Conservation (phyloP, 23 red algal genomes). For the Gracilaria gracilis region DNA sequence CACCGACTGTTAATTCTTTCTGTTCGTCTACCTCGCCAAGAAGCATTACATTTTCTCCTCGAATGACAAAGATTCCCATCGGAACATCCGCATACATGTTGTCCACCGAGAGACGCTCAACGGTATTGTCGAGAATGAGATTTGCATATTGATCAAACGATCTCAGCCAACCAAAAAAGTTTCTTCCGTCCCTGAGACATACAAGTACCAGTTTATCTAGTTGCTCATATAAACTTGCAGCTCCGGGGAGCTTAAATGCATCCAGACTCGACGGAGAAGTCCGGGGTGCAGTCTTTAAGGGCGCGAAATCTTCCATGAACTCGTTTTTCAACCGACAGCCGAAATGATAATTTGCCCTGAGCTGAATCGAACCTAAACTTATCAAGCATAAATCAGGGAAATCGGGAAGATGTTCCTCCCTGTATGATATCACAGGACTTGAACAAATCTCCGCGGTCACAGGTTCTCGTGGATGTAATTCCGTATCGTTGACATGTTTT, state of each 20-base stretch:
- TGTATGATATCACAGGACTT: too few species aligned
- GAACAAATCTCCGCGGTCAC: too few species aligned
- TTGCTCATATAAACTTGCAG: constrained; percentile 91
- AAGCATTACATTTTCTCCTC: constrained; percentile 99
- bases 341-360: not conserved
- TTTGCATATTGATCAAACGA: constrained; percentile 99
- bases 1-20: constrained; percentile 53
- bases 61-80: constrained; percentile 89
- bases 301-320: constrained; percentile 7
- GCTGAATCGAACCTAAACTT: not conserved
- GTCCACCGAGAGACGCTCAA: constrained; percentile 88
- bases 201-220: constrained; percentile 91
- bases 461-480: too few species aligned
- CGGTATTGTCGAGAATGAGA: constrained; percentile 90
- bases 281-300: constrained; percentile 3
- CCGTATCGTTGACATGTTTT: too few species aligned
- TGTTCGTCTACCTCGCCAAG: constrained; percentile 87
- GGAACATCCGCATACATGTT: constrained; percentile 90
- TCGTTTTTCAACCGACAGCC: not conserved
- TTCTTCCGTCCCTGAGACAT: constrained; percentile 92
- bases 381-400: not conserved
- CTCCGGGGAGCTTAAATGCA: constrained; percentile 72
- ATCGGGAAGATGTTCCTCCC: too few species aligned
- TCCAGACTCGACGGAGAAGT: constrained; percentile 6
- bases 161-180: constrained; percentile 87